Evolutionary conservation across 345 rosid genomes (phyloP).

Genomic region (Citrus inodora): DNA sequence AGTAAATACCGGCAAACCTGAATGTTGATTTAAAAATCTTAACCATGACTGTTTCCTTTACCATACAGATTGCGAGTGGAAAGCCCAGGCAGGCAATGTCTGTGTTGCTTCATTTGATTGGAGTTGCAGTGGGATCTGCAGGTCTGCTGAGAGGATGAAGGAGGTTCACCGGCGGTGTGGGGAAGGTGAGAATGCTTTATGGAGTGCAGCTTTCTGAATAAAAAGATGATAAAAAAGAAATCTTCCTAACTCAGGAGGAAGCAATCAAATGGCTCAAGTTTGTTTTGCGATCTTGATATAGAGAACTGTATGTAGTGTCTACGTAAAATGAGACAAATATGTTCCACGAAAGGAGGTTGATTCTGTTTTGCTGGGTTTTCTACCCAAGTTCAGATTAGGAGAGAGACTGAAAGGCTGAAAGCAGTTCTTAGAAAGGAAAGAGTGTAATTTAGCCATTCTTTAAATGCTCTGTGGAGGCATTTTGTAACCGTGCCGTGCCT

Average conservation of each 20-base stretch:
- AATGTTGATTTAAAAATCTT: background rate
- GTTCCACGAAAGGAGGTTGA: background rate
- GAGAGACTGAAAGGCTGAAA: constrained; percentile 8
- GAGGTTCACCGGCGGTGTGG: constrained; percentile 90
- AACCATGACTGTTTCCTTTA: background rate
- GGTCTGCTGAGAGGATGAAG: constrained; percentile 76
- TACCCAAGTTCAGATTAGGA: constrained; percentile 23
- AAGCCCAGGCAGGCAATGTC: constrained; percentile 86
- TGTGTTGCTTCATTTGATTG: constrained; percentile 93
- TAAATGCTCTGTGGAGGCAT: constrained; percentile 22
- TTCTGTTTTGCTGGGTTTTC: constrained; percentile 21
- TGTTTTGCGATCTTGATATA: background rate
- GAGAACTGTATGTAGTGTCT: constrained; percentile 1
- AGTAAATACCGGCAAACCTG: background rate
- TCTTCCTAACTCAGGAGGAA: constrained; percentile 40
- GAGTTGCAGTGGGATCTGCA: constrained; percentile 91
- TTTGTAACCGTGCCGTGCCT: constrained; percentile 24
- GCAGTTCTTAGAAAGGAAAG: background rate
- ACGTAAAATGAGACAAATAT: constrained; percentile 15
- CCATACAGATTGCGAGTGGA: constrained; percentile 86
- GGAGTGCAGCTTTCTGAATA: constrained; percentile 62
- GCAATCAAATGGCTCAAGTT: background rate
- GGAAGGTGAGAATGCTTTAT: constrained; percentile 73
- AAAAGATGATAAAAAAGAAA: background rate
- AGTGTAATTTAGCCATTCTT: constrained; percentile 31